Evolutionary conservation across 768 basidiomycete species (phyloP).

Genomic region (Termitomyces sp.): DNA sequence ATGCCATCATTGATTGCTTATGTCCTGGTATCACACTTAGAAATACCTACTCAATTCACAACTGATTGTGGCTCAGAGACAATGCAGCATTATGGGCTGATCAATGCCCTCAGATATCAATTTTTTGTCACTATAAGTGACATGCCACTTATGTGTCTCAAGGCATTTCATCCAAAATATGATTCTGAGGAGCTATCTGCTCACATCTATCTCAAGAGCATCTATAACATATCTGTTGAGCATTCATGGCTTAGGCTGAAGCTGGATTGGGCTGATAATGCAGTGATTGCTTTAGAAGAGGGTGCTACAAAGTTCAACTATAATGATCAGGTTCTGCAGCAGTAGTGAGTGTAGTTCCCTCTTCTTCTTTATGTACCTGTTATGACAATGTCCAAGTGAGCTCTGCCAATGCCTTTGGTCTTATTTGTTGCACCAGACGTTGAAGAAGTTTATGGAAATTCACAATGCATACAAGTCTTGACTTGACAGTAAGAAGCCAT

Average conservation of each 20-base stretch:
- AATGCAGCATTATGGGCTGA: conserved; percentile 10
- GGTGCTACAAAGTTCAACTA: neutral
- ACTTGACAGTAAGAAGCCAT: neutral
- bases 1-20: neutral
- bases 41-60: conserved; percentile 13
- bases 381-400: neutral
- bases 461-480: neutral
- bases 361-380: neutral
- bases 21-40: neutral
- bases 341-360: neutral
- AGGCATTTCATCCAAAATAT: neutral
- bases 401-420: neutral
- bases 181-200: conserved; percentile 11
- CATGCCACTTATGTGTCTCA: neutral
- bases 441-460: neutral
- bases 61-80: conserved; percentile 15
- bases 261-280: conserved; percentile 17
- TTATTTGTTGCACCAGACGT: neutral
- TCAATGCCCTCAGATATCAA: conserved; percentile 16
- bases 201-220: conserved; percentile 16
- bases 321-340: neutral
- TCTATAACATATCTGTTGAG: conserved; percentile 17
- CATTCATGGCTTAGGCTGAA: conserved; percentile 17
- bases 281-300: conserved; percentile 11
- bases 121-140: neutral